Percentiles rank a stretch among this genome's conserved stretches.
phyloP scores from a whole-genome alignment of 2,329 filamentous ascomycete genomes.

The Ilyonectria robusta region DNA sequence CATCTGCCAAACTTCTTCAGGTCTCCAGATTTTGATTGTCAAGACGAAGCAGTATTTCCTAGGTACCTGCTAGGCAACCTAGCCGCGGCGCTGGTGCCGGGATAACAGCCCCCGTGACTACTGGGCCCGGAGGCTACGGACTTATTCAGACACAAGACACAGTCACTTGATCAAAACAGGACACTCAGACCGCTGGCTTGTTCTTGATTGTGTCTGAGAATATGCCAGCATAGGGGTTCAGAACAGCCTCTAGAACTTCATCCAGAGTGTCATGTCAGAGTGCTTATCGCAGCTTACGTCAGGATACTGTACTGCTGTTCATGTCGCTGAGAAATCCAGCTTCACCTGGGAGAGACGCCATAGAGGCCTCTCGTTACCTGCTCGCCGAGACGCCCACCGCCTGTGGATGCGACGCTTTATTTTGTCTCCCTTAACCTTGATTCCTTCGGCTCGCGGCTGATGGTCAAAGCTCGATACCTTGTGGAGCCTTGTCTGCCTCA shows the following conservation, averaged over 20 bases:
- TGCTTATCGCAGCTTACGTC: neutral
- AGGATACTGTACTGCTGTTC: neutral
- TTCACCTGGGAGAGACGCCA: too few species aligned
- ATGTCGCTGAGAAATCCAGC: neutral
- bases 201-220: neutral
- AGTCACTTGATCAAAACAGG: constrained; percentile 19
- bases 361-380: too few species aligned
- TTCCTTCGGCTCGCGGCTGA: constrained; percentile 7
- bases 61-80: too few species aligned
- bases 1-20: neutral
- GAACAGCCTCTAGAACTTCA: neutral
- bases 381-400: neutral
- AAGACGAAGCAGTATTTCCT: too few species aligned
- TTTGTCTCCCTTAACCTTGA: constrained; percentile 14
- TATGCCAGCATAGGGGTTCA: constrained; percentile 10
- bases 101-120: neutral
- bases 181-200: neutral
- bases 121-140: too few species aligned
- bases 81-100: neutral
- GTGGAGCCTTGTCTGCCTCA: constrained; percentile 27
- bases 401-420: neutral
- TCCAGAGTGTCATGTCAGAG: neutral
- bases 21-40: neutral
- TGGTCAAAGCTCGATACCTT: neutral
- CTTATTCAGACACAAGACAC: constrained; percentile 4